Evolutionary conservation across 192 early-diverging fungal species (phyloP), one percentile per base, ranked within the genome.

Genomic region (Chytriomyces confervae): DNA sequence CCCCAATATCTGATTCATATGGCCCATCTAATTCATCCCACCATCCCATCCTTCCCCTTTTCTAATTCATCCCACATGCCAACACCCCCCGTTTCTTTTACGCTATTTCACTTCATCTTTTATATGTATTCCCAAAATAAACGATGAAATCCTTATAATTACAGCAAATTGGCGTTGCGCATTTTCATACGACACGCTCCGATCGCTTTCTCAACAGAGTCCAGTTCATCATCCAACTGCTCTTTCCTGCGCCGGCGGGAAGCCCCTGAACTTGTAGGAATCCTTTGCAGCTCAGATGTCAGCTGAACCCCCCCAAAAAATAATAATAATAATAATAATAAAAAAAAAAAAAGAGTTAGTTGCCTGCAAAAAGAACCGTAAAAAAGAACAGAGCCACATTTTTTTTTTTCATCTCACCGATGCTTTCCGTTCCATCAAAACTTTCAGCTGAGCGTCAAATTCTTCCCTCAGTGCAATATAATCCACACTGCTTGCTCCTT

Each of bases 221-320:
- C 74, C 29, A 76, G 50, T 23, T 76, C 74, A 50, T 76, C 74
- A 66, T 76, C 74, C 24, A 76, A 49, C 64, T 66, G 63, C 24
- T 76, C 74, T 50, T 76, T 76, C 18, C 64, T 50, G 7, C 62
- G 11, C 18, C 72, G 72, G 6, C 29, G 61, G 6, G 74, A 76
- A 36, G 24, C 64, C 6, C 63, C 53, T 11, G 7, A 47, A 10
- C 24, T 29, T 36, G 53, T 50, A 5, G 74, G 74, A 62, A 76
- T 76, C 23, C 48, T 5, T 51, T 76, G 74, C 11, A 76, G 36
- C 36, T 76, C 74, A 7, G 63, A 66, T 13, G 23, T 76, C 62
- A 76, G 43, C 74, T 76, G 45, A 20, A 16, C 29, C 16, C 7
- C 10, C 29, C 29, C 7, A 50, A 24, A 20, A n/a, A n/a, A n/a